Evolutionary conservation across 1,284 basidiomycete genomes (phyloP).

Genomic region (Trichosporon faecale): DNA sequence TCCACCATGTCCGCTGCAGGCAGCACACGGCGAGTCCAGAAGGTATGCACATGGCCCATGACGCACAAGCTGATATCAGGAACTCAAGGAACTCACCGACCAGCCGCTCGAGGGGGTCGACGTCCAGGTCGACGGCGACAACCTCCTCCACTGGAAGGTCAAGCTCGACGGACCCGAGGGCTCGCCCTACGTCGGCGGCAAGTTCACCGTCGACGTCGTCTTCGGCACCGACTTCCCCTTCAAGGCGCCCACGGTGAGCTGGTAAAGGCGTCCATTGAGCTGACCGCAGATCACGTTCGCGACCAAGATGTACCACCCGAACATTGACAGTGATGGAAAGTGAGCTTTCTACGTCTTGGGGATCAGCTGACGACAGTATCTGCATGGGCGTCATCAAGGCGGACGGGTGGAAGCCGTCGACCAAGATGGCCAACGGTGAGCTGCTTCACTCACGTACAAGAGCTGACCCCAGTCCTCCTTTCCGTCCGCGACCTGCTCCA

Average conservation of each 20-base stretch:
- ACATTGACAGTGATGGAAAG: slow-evolving; percentile 71
- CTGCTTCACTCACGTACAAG: background rate
- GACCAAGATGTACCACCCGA: slow-evolving; percentile 69
- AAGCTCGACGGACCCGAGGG: slow-evolving; percentile 67
- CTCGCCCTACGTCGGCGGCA: slow-evolving; percentile 80
- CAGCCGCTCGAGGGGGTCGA: slow-evolving; percentile 59
- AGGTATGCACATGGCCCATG: slow-evolving; percentile 22
- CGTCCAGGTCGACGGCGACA: slow-evolving; percentile 66
- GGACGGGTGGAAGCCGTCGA: slow-evolving; percentile 77
- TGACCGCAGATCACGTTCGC: slow-evolving; percentile 72
- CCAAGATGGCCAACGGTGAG: slow-evolving; percentile 69
- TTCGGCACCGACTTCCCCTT: slow-evolving; percentile 80
- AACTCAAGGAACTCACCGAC: slow-evolving; percentile 43
- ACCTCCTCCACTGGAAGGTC: slow-evolving; percentile 75
- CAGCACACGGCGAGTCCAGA: slow-evolving; percentile 38
- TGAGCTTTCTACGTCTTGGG: slow-evolving; percentile 49
- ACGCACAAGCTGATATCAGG: slow-evolving; percentile 31
- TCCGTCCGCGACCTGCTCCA: slow-evolving; percentile 81
- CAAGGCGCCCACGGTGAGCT: slow-evolving; percentile 73
- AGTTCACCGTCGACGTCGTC: slow-evolving; percentile 68
- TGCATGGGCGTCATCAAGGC: slow-evolving; percentile 54
- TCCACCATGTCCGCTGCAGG: slow-evolving; percentile 38
- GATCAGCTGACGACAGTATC: slow-evolving; percentile 53
- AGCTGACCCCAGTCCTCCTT: slow-evolving; percentile 60
- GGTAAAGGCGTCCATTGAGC: background rate